Evolutionary conservation across 2,329 filamentous ascomycete species (phyloP), one percentile per base, ranked within the genome.

Genomic region (Orbilia quercus): DNA sequence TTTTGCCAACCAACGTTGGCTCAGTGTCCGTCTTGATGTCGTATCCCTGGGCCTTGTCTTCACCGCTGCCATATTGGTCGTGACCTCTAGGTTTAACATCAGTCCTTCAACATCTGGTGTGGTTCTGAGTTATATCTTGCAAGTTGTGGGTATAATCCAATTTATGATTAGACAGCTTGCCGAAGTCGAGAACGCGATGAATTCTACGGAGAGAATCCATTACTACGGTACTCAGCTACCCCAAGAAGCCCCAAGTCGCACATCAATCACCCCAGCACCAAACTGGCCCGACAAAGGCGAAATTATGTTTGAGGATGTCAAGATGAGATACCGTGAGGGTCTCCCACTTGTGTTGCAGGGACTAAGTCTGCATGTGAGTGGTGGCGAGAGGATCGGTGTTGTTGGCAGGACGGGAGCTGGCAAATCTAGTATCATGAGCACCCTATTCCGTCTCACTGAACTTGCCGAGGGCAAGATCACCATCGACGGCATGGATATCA

Each of bases 101-200:
- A 84, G 89, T 42, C 94, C 94, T 1, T 92, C 91, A 54, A 96
- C 92, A 64, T 89, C 88, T 48, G 95, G 95, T 18, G 83, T 98
- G 40, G 92, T 98, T 0, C 85, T 99, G 20, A 95, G 91, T 50
- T 98, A 98, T 81, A 96, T 98, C 79, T 85, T 99, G 16, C 87
- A 90, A 12, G 96, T 97, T 78, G 92, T 96, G 16, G 91, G 96
- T 80, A 92, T 97, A 90, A 89, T 98, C 76, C 94, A 97, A 79
- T 97, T 97, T 81, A 94, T 92, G 0, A 91, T 98, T 16, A 88
- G 95, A 16, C 94, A 98, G 81, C 85, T 97, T 6, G 82, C 99
- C 31, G 96, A 99, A 81, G 95, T 99, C n/a, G 96, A 99, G 84
- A 98, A 94, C 16, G 99, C 99, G 81, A 99, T 99, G 79, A 94